phyloP scores from a whole-genome alignment of 305 asterid species.

The Rubia peregrina region DNA sequence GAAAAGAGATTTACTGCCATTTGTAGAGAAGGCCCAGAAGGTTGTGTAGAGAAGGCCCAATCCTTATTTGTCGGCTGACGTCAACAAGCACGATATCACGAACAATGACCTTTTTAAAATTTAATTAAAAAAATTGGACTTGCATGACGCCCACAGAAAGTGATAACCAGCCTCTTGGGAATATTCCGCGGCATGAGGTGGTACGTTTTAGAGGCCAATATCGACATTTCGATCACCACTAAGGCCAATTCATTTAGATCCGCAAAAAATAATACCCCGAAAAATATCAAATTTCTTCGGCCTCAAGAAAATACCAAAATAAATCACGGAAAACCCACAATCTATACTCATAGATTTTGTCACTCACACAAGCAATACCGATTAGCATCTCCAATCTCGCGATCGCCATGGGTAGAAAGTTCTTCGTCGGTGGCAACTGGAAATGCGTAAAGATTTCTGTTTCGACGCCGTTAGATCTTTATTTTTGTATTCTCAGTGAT shows the following conservation, averaged over 20 bases:
- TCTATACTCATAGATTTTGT: neutral
- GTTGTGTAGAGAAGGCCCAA: neutral
- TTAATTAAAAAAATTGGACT: neutral
- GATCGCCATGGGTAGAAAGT: constrained; percentile 65
- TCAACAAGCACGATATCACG: neutral
- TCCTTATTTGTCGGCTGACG: neutral
- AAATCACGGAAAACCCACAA: neutral
- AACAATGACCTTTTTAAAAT: neutral
- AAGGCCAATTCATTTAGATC: constrained; percentile 13
- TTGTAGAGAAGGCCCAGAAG: neutral
- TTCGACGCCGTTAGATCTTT: neutral
- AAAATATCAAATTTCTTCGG: neutral
- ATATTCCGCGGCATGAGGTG: neutral
- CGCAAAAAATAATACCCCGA: constrained; percentile 15
- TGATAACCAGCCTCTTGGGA: neutral
- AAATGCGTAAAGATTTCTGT: constrained; percentile 68
- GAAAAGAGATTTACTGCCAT: neutral
- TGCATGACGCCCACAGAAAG: neutral
- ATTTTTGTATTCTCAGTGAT: neutral
- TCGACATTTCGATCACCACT: neutral
- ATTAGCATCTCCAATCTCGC: constrained; percentile 19
- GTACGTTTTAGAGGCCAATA: neutral
- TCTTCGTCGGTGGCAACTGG: constrained; percentile 99
- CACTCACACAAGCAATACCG: neutral
- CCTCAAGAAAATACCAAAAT: neutral